Evolutionary conservation across 2,329 filamentous ascomycete species (phyloP), one percentile per base, ranked within the genome.

Genomic region (Neurospora sp.): DNA sequence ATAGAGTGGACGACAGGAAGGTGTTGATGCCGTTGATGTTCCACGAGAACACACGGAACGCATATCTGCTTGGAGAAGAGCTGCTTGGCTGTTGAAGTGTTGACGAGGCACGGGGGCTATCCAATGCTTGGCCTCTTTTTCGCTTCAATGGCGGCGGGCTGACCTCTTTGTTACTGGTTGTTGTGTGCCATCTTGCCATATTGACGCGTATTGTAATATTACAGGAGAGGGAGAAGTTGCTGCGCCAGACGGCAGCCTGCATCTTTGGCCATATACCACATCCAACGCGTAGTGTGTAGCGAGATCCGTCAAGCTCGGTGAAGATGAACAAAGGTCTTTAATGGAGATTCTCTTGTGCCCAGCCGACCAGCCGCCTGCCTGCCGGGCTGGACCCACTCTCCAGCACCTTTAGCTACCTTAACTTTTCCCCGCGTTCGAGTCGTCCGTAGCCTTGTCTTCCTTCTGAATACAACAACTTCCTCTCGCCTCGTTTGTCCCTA

Each of bases 1-100:
- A 70, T 1, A 68, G 23, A 0, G 75, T 73, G 6, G 52, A 62
- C 12, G 28, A 15, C 12, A 77, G 69, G 19, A 74, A 75, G 0
- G 75, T 40, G 19, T 71, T 71, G 12, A 77, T 69, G 8, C 75
- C 75, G 69, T 76, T 76, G 71, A 77, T 74, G 33, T 76, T 76
- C 75, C 76, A 77, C 0, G 76, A 74, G 43, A 76, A 75, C 11
- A 77, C 38, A 10, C 76, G 76, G 10, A 76, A 62, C 52, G 52
- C 8, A 62, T 62, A 10, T 17, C 28, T 36, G 52, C 52, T 10
- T 23, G 46, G 43, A 52, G 19, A 23, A 52, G 43, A 23, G 11
- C 43, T 52, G 23, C 10, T 69, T 19, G 70, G 37, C 17, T 33
- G n/a, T 67, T 39, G 8, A 41, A 8, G 37, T 8, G 28, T 62